Conservation (phyloP, 257 asterid genomes). For the Nicotiana benthamiana region DNA sequence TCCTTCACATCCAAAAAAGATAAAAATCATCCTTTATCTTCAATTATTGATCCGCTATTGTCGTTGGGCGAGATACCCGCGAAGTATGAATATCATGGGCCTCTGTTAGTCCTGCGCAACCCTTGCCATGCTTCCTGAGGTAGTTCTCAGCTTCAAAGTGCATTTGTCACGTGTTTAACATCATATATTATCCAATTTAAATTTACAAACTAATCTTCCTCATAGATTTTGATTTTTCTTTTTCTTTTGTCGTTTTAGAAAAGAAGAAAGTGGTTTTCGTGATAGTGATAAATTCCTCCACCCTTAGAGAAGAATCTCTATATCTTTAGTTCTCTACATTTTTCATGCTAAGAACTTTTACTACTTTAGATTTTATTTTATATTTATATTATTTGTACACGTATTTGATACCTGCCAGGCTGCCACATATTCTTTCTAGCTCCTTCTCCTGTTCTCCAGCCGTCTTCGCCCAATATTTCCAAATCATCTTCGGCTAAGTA, state of each 20-base stretch:
- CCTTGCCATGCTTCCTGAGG: no score
- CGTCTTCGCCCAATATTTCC: not conserved
- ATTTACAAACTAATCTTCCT: not conserved
- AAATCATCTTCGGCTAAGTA: not conserved
- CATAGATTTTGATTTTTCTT: constrained; percentile 5
- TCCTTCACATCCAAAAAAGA: no score
- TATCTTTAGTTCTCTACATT: no score
- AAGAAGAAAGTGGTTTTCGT: not conserved
- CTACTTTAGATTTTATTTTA: not conserved
- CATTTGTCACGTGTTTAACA: no score
- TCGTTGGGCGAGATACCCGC: no score
- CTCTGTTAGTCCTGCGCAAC: no score
- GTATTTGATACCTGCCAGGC: not conserved
- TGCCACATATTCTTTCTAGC: constrained; percentile 7
- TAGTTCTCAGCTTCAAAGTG: no score
- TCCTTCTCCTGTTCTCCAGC: not conserved
- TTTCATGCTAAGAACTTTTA: not conserved
- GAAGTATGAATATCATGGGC: no score
- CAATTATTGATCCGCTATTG: no score
- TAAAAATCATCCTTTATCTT: no score
- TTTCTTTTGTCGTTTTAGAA: not conserved
- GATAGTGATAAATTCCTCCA: constrained; percentile 14
- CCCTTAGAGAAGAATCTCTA: not conserved
- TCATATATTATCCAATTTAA: no score
- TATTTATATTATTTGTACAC: not conserved